Conservation (phyloP, 1,139 yeast species). For the Sugiyamaella pinicola region DNA sequence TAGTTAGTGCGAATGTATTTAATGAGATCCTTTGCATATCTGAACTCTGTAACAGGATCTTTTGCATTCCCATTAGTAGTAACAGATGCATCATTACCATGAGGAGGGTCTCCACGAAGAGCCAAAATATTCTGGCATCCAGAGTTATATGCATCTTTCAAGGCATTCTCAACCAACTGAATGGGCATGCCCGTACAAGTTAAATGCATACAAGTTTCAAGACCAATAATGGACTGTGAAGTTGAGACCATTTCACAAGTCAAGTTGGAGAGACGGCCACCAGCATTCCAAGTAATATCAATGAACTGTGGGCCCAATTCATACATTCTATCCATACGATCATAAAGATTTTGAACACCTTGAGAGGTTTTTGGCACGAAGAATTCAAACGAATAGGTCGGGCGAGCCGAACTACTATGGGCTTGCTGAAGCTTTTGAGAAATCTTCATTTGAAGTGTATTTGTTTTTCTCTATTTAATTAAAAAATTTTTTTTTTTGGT, state of each 20-base stretch:
- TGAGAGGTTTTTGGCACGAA: slow-evolving; percentile 98
- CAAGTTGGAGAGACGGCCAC: slow-evolving; percentile 78
- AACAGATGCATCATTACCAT: slow-evolving; percentile 49
- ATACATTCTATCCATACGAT: slow-evolving; percentile 97
- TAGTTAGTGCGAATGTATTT: slow-evolving; percentile 67
- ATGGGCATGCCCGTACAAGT: slow-evolving; percentile 96
- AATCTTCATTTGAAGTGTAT: slow-evolving; percentile 41
- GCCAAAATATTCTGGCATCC: slow-evolving; percentile 97
- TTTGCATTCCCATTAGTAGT: slow-evolving; percentile 49
- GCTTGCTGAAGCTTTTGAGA: slow-evolving; percentile 46
- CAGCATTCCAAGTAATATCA: slow-evolving; percentile 98
- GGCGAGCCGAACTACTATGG: slow-evolving; percentile 36
- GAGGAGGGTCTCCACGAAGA: slow-evolving; percentile 93
- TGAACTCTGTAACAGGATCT: slow-evolving; percentile 49
- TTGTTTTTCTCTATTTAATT: neutral
- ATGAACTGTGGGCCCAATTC: slow-evolving; percentile 87
- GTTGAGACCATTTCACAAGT: slow-evolving; percentile 92
- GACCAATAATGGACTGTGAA: slow-evolving; percentile 86
- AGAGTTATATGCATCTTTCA: slow-evolving; percentile 79
- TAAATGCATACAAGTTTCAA: slow-evolving; percentile 97
- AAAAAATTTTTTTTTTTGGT: neutral
- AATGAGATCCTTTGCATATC: slow-evolving; percentile 79
- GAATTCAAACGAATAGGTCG: slow-evolving; percentile 94
- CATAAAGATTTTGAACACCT: slow-evolving; percentile 94
- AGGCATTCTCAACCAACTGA: slow-evolving; percentile 78